Percentiles rank a stretch among this genome's conserved stretches.
Conservation (phyloP, 306 rosid genomes). For the Gleditsia sinensis region DNA sequence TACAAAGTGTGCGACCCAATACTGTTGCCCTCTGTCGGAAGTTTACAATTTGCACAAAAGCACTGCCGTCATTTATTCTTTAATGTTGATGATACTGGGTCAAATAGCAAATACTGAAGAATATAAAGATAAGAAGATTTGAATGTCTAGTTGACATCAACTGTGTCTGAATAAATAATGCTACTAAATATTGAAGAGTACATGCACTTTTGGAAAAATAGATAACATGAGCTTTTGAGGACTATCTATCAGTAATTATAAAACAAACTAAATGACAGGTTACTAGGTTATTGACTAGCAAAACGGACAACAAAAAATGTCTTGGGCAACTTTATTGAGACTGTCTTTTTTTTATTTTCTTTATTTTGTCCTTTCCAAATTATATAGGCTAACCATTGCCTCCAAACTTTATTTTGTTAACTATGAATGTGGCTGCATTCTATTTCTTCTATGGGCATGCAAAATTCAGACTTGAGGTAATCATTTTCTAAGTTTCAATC, state of each 20-base stretch:
- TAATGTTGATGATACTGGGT: neutral
- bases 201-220: neutral
- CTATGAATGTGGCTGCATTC: neutral
- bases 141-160: neutral
- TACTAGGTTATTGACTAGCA: neutral
- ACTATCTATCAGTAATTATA: neutral
- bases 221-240: neutral
- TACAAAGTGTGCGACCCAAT: neutral
- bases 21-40: neutral
- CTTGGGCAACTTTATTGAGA: neutral
- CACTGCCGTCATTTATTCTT: neutral
- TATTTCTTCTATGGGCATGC: neutral
- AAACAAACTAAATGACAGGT: neutral
- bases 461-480: neutral
- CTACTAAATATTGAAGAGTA: no score
- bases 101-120: neutral
- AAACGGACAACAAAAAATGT: neutral
- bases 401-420: neutral
- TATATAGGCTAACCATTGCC: neutral
- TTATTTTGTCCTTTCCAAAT: neutral
- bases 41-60: neutral
- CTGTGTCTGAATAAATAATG: neutral
- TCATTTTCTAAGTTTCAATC: conserved; percentile 8
- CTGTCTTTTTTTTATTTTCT: neutral
- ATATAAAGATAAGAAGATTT: neutral